Conservation (phyloP, 352 stramenopile species). For the Phytophthora kernoviae region DNA sequence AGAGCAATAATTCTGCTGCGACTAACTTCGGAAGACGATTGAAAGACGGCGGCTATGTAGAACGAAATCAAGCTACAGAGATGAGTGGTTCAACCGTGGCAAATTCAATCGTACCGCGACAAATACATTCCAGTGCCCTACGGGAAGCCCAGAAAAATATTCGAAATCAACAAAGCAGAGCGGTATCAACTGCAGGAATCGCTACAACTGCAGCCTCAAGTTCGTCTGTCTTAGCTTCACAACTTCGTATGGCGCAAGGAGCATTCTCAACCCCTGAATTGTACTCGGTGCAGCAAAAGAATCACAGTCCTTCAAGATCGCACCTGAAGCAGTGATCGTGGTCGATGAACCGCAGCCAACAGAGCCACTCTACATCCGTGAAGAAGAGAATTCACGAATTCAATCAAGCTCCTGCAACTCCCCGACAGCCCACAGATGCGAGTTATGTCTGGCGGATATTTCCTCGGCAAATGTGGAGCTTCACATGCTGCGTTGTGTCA, state of each 20-base stretch:
- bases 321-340: background rate
- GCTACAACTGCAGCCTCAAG: background rate
- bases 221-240: conserved; percentile 15
- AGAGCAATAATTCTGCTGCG: background rate
- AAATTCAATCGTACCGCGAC: background rate
- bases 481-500: conserved; percentile 47
- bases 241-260: conserved; percentile 22
- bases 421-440: conserved; percentile 15
- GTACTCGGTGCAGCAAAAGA: conserved; percentile 12
- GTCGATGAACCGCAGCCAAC: background rate
- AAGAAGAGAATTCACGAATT: background rate
- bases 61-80: background rate
- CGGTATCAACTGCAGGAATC: conserved; percentile 13
- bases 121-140: conserved; percentile 9
- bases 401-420: too few species aligned
- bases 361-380: too few species aligned
- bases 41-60: conserved; percentile 24
- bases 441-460: conserved; percentile 43
- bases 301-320: background rate
- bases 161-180: conserved; percentile 16
- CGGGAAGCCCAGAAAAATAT: conserved; percentile 26
- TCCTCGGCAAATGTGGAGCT: conserved; percentile 36
- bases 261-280: conserved; percentile 27
- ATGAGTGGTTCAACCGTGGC: too few species aligned
- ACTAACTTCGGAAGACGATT: conserved; percentile 17